Base-by-base conservation (phyloP, 225 moss, liverwort and hornwort species). In the Bryoerythrophyllum caledonicum region DNA sequence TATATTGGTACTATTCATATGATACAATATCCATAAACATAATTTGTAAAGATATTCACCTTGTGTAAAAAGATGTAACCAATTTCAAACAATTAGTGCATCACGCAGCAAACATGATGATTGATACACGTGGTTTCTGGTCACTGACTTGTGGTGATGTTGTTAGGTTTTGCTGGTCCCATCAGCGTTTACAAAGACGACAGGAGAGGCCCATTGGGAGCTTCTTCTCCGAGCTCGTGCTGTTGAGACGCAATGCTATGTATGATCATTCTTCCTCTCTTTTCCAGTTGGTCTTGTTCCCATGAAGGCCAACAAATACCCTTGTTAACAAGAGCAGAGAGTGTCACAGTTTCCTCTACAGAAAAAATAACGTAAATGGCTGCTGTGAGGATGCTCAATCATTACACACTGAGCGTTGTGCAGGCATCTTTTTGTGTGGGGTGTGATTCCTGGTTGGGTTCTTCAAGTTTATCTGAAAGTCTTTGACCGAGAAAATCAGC, bases 151-250 rank as follows among this genome's bases (percentile, higher is more conserved):
- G 57, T 74, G 60, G 43, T 71, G 54, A 51, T 65, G 32, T 28
- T 68, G 41, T 60, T 58, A 93, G 93, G 85, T 94, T 62, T 57
- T 99, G 81, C 75, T 99, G 60, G 90, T 99, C 67, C 97, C 97
- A 58, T 93, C 97, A 44, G 97, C 97, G 8, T 99, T 99, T 61
- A 97, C 96, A 51, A 93, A 89, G 83, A 88, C 80, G 64, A 94
- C 94, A 20, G 94, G 94, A 66, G 90, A 90, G 74, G 94, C 90
- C 44, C 97, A 99, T 57, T 99, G 94, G 97, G 97, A 94, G 78
- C 86, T 86, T 65, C 86, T 99, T 58, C 91, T 99, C 67, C 91
- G 93, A 62, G 93, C 97, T 43, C 90, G 97, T 8, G 97, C 97
- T 61, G 82, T 94, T 60, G 97, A 99, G 79, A 94, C 92, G 1